Evolutionary conservation across 1,284 basidiomycete genomes (phyloP).

Genomic region (Hemileccinum hortonii): DNA sequence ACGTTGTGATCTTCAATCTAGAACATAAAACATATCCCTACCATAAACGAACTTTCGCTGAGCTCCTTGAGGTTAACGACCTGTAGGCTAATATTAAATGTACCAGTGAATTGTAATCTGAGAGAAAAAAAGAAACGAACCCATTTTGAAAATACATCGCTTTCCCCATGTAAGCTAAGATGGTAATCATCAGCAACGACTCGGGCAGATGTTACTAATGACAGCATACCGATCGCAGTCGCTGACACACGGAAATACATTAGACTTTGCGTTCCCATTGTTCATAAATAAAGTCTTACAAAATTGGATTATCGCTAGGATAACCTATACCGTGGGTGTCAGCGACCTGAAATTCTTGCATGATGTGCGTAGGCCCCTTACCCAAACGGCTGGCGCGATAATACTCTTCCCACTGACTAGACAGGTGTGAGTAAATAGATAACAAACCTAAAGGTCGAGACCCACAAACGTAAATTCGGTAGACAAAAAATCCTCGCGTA

Average conservation of each 20-base stretch:
- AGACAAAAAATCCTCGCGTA: neutral
- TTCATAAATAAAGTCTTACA: neutral
- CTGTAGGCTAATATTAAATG: neutral
- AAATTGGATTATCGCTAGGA: slow-evolving; percentile 1
- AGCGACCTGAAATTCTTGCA: neutral
- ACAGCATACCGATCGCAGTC: neutral
- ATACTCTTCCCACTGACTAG: neutral
- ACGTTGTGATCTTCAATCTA: neutral
- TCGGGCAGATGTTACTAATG: neutral
- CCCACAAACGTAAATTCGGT: slow-evolving; percentile 2
- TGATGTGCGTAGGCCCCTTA: neutral
- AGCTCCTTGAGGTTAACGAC: neutral
- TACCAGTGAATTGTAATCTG: neutral
- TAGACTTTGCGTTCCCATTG: neutral
- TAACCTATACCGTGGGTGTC: neutral
- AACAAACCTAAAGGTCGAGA: neutral
- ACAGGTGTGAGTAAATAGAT: neutral
- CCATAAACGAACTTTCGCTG: neutral
- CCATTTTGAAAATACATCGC: slow-evolving; percentile 1
- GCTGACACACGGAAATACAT: slow-evolving; percentile 6
- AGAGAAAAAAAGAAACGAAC: neutral
- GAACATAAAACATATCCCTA: neutral
- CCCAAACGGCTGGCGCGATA: neutral
- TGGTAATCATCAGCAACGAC: neutral
- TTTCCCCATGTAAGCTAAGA: slow-evolving; percentile 3